phyloP scores from a whole-genome alignment of 192 early-diverging fungal genomes.

The Powellomyces hirtus region DNA sequence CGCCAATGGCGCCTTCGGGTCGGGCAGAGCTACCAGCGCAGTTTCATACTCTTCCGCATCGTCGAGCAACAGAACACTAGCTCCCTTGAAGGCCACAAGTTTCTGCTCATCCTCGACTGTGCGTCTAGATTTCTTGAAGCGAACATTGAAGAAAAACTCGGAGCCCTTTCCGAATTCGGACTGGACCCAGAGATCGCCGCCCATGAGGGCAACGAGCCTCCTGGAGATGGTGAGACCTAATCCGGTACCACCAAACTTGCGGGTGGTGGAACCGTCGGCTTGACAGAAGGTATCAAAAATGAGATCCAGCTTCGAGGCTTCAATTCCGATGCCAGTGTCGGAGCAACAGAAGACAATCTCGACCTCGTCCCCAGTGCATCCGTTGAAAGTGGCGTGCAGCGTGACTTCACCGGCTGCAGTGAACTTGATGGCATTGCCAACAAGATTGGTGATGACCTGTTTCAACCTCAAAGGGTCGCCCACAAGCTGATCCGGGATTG shows the following conservation, averaged over 20 bases:
- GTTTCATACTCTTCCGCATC: not conserved
- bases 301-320: constrained; percentile 39
- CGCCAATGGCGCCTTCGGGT: not conserved
- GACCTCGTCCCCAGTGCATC: constrained; percentile 22
- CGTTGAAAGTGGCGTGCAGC: constrained; percentile 44
- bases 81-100: constrained; percentile 13
- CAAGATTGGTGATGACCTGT: constrained; percentile 59
- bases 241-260: constrained; percentile 68
- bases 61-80: constrained; percentile 19
- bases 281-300: constrained; percentile 68
- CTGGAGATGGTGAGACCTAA: constrained; percentile 64
- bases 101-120: constrained; percentile 28
- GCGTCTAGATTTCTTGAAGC: constrained; percentile 5
- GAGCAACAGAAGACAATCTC: constrained; percentile 28
- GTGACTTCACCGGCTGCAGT: constrained; percentile 54
- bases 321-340: constrained; percentile 56
- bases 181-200: constrained; percentile 39
- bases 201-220: constrained; percentile 60
- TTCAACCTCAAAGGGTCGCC: constrained; percentile 57
- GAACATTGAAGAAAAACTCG: constrained; percentile 31
- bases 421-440: constrained; percentile 70
- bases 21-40: not conserved
- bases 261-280: constrained; percentile 53
- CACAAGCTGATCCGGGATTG: constrained; percentile 53
- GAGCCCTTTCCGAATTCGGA: constrained; percentile 18